A percentile compares a stretch with the other conserved stretches of the same genome.
Evolutionary conservation across 805 yeast species (phyloP).

Genomic region (Osmozyma mogii): DNA sequence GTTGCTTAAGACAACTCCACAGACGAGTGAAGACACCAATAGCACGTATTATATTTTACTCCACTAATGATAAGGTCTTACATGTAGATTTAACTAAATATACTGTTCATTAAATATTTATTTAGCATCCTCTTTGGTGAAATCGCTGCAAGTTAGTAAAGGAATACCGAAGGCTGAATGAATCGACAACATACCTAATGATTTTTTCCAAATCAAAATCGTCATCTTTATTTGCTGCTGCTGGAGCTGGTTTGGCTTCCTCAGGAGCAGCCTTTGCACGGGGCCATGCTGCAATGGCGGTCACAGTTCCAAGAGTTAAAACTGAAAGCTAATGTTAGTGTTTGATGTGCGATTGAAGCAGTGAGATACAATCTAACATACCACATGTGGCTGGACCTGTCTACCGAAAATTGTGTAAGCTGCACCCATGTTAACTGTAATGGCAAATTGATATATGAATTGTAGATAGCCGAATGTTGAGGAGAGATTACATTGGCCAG

Average conservation of each 20-base stretch:
- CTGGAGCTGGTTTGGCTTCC: constrained; percentile 16
- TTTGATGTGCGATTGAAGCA: constrained; percentile 1
- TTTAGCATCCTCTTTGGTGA: constrained; percentile 34
- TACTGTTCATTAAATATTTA: constrained; percentile 11
- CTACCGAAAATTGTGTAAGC: constrained; percentile 36
- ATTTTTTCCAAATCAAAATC: constrained; percentile 38
- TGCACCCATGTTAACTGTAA: constrained; percentile 26
- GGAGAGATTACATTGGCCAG: too few species aligned
- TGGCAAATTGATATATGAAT: not conserved
- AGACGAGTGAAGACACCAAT: too few species aligned
- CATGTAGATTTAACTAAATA: too few species aligned
- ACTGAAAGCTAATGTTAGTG: constrained; percentile 29
- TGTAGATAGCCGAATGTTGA: too few species aligned
- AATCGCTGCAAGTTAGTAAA: constrained; percentile 27
- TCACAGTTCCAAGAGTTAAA: constrained; percentile 33
- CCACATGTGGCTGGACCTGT: constrained; percentile 39
- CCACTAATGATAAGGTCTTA: too few species aligned
- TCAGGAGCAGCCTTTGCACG: constrained; percentile 19
- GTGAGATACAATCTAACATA: constrained; percentile 16
- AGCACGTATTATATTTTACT: too few species aligned
- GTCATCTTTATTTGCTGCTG: constrained; percentile 23
- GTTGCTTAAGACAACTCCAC: too few species aligned
- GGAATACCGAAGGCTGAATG: not conserved
- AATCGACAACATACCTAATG: constrained; percentile 27
- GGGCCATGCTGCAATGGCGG: constrained; percentile 32